Evolutionary conservation across 2,329 filamentous ascomycete species (phyloP).

Genomic region (Thermothelomyces thermophilus): DNA sequence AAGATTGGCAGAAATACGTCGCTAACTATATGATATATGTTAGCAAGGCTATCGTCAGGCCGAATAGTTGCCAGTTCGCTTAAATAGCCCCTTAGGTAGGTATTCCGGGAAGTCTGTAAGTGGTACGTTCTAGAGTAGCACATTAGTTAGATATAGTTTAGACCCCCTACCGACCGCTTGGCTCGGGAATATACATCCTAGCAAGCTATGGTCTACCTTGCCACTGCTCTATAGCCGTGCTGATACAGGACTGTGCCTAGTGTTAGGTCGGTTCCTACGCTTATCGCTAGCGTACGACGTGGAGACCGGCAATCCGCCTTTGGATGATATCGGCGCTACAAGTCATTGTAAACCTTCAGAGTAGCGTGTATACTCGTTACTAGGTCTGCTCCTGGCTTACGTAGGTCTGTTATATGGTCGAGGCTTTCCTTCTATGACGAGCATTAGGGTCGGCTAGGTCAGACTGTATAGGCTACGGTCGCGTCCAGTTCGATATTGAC

Average conservation of each 20-base stretch:
- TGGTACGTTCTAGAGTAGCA: neutral
- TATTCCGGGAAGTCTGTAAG: constrained; percentile 8
- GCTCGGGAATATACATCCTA: neutral
- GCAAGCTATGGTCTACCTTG: constrained; percentile 5
- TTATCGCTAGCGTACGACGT: neutral
- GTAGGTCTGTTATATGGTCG: constrained; percentile 5
- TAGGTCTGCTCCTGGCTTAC: constrained; percentile 8
- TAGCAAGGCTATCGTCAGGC: constrained; percentile 9
- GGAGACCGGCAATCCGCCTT: neutral
- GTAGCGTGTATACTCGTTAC: constrained; percentile 3
- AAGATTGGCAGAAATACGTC: constrained; percentile 1
- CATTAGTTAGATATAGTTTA: constrained; percentile 2
- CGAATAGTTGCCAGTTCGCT: constrained; percentile 8
- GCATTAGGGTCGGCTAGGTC: constrained; percentile 7
- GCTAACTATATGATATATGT: constrained; percentile 9
- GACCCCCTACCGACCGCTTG: neutral
- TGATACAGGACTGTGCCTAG: neutral
- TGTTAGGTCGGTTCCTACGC: neutral
- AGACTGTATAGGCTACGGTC: constrained; percentile 5
- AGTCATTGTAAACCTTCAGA: neutral
- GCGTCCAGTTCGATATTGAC: constrained; percentile 8
- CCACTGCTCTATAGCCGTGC: neutral
- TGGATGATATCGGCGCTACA: constrained; percentile 1
- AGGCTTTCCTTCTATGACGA: constrained; percentile 9
- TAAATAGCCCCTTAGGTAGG: constrained; percentile 6